Percentiles rank a stretch among this genome's conserved stretches.
phyloP scores from a whole-genome alignment of 108 stramenopile species.

The Nitzschia inconspicua region DNA sequence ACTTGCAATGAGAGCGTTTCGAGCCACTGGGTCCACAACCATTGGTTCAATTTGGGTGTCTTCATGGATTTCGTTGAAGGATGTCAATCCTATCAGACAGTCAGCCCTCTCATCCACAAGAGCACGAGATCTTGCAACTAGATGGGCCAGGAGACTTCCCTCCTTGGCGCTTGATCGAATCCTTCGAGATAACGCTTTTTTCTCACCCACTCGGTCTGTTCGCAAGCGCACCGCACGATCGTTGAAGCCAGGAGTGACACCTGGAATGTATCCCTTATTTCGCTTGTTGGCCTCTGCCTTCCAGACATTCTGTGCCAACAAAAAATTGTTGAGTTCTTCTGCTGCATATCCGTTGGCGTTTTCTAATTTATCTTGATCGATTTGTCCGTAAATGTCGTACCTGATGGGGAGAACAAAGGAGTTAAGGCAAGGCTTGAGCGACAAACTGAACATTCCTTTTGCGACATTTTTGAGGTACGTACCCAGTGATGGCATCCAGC shows the following conservation, averaged over 20 bases:
- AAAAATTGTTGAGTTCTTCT: no score
- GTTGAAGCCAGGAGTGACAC: constrained; percentile 34
- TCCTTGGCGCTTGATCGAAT: constrained; percentile 4
- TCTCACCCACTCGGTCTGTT: no score
- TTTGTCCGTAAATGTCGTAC: no score
- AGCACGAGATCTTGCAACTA: constrained; percentile 12
- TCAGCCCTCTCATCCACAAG: constrained; percentile 25
- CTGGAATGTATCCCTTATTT: constrained; percentile 14
- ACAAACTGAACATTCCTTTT: no score
- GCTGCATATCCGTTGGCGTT: no score
- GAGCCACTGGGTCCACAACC: not conserved
- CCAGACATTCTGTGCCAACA: constrained; percentile 18
- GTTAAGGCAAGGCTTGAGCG: no score
- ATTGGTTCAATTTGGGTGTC: constrained; percentile 41
- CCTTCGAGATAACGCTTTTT: constrained; percentile 23
- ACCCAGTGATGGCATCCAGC: constrained; percentile 33
- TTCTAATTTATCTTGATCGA: no score
- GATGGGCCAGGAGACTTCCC: constrained; percentile 27
- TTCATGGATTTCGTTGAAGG: constrained; percentile 51
- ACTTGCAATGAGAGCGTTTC: constrained; percentile 4
- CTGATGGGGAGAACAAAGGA: no score
- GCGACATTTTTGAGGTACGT: no score
- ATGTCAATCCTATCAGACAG: constrained; percentile 29
- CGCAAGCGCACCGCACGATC: constrained; percentile 27
- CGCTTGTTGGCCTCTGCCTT: not conserved